Conservation (phyloP, 192 early-diverging fungal species). For the Coemansia javaensis region DNA sequence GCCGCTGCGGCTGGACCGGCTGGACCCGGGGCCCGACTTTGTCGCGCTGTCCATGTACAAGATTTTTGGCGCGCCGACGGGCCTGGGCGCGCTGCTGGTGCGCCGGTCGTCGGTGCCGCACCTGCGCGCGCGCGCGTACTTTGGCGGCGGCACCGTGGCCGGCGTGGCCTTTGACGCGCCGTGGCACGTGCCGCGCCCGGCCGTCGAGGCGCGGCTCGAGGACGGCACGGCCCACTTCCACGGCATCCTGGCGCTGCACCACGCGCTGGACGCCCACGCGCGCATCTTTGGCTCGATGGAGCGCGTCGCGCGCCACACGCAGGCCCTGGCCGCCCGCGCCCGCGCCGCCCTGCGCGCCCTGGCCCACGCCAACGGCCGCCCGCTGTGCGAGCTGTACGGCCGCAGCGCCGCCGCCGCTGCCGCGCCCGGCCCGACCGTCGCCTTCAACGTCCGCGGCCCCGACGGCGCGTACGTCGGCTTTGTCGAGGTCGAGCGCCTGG, state of each 20-base stretch:
- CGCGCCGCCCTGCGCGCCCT: conserved; percentile 46
- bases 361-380: conserved; percentile 51
- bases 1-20: conserved; percentile 54
- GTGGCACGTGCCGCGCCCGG: conserved; percentile 56
- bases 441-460: conserved; percentile 62
- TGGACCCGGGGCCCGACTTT: conserved; percentile 59
- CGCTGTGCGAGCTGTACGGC: conserved; percentile 42
- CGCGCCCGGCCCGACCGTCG: conserved; percentile 57
- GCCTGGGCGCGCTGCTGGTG: conserved; percentile 71
- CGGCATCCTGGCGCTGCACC: conserved; percentile 65
- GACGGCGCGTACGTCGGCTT: conserved; percentile 59
- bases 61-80: conserved; percentile 82
- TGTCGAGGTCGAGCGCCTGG: conserved; percentile 62
- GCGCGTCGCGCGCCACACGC: conserved; percentile 49
- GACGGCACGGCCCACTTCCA: conserved; percentile 76
- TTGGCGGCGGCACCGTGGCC: conserved; percentile 77
- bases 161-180: conserved; percentile 51
- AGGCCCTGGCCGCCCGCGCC: conserved; percentile 45
- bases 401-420: conserved; percentile 1
- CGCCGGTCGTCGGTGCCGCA: conserved; percentile 49
- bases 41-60: conserved; percentile 80
- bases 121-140: conserved; percentile 56
- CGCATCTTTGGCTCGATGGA: conserved; percentile 44
- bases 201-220: conserved; percentile 56
- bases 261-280: conserved; percentile 57